Evolutionary conservation across 768 basidiomycete genomes (phyloP), one percentile per base, ranked within the genome.

Genomic region (Kwoniella pini): DNA sequence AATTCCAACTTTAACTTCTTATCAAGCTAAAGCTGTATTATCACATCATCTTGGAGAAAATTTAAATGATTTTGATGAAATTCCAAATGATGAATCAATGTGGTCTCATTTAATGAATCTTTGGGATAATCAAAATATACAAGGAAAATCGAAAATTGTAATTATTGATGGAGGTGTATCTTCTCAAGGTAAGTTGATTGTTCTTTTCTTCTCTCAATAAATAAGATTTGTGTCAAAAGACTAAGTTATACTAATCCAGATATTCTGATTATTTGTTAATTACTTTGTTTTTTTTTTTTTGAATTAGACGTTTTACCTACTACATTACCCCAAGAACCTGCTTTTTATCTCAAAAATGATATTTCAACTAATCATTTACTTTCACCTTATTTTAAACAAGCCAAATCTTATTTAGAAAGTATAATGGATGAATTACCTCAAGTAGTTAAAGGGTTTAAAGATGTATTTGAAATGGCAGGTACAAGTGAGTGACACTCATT

Each of bases 11-110:
- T 59, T 77, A 3, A 60, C 64, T 0, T 56, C 74, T 15, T 64
- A 55, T 36, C 72, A 75, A 52, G 76, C 74, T 19, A 71, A 75
- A 33, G 76, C 76, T 19, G 69, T 77, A 10, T 54, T 77, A 21
- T 43, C 64, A 1, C 74, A 77, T 62, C 76, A 77, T 51, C 63
- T 77, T 13, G 61, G 67, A 4, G 64, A 65, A 44, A 24, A 42
- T 21, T 49, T 71, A 39, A 62, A 58, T 33, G 70, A 72, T 50
- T 75, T 74, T 44, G 74, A 77, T 42, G 72, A 75, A 60, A 65
- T 77, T 5, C 76, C 76, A 2, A 54, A 60, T 24, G 71, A 73
- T 56, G 70, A 70, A 49, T 65, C 69, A 0, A 33, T 72, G 42
- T 75, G 73, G 73, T 45, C 57, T 9, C 73, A 75, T 54, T 51